Conservation (phyloP, 495 filamentous ascomycete species). For the Podospora bellae-mahoneyi region DNA sequence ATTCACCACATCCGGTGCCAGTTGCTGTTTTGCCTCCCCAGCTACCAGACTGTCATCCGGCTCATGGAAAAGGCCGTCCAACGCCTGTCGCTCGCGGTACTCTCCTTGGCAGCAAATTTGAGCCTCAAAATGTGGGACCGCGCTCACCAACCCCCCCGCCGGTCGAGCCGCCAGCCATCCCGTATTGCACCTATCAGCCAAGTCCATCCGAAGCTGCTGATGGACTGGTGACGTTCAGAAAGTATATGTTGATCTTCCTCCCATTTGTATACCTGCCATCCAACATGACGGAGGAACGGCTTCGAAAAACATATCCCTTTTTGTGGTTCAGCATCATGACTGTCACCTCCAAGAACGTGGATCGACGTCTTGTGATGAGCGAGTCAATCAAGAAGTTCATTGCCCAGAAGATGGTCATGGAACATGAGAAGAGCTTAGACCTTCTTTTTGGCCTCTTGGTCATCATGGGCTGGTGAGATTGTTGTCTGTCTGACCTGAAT, state of each 20-base stretch:
- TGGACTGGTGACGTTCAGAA: constrained; percentile 31
- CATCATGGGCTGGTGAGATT: constrained; percentile 44
- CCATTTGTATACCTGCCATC: constrained; percentile 41
- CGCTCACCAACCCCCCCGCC: background rate
- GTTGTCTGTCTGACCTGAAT: background rate
- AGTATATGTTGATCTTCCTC: constrained; percentile 34
- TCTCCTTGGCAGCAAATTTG: constrained; percentile 10
- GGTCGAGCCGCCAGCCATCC: constrained; percentile 10
- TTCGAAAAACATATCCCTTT: constrained; percentile 49
- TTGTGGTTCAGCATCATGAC: constrained; percentile 56
- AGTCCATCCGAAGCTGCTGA: constrained; percentile 31
- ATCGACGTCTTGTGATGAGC: constrained; percentile 26
- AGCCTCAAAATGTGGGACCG: background rate
- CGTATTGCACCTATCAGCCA: constrained; percentile 21
- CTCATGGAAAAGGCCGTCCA: constrained; percentile 10
- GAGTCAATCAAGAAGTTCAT: constrained; percentile 40
- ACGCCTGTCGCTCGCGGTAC: constrained; percentile 4
- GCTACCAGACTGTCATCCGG: constrained; percentile 4
- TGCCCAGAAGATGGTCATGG: constrained; percentile 48
- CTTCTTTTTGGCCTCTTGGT: constrained; percentile 54
- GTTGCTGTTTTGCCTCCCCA: background rate
- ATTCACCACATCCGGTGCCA: background rate
- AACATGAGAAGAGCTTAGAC: constrained; percentile 51
- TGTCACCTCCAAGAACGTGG: constrained; percentile 23
- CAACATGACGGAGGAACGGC: constrained; percentile 43